These are phyloP conservation scores for Lepraria neglecta DNA, from an alignment of 495 filamentous ascomycete genomes.

Conservation along the genomic window DNA sequence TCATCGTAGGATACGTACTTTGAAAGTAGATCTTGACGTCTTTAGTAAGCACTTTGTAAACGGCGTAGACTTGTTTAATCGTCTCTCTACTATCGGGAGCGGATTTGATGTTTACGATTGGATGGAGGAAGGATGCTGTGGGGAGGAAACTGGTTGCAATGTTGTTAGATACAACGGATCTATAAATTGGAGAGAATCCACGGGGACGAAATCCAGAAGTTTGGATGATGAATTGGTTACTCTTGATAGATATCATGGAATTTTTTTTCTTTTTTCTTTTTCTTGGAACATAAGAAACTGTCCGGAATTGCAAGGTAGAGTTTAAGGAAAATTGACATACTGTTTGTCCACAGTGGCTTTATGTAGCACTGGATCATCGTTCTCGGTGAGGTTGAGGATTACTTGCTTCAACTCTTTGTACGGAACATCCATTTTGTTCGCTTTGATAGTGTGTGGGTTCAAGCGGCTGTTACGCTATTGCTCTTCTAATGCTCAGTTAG, in stretches of 20 bases:
- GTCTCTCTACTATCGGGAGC: background rate
- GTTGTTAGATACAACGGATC: background rate
- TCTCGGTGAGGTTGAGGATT: constrained; percentile 10
- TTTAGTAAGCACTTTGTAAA: background rate
- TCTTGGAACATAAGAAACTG: no score
- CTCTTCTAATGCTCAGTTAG: no score
- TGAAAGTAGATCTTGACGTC: background rate
- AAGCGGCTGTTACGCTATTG: no score
- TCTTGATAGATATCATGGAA: background rate
- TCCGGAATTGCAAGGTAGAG: no score
- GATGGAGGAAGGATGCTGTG: constrained; percentile 8
- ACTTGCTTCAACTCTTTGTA: background rate
- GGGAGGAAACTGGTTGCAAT: constrained; percentile 8
- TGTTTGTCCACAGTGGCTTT: background rate
- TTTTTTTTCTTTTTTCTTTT: no score
- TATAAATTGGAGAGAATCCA: background rate
- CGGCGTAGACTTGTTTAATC: constrained; percentile 11
- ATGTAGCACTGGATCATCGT: constrained; percentile 2
- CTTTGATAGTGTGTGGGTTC: background rate
- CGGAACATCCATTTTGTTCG: constrained; percentile 2
- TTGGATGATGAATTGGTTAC: no score
- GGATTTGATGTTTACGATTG: constrained; percentile 8
- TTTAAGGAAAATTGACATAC: background rate
- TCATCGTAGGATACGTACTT: background rate
- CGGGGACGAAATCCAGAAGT: no score